Base-by-base conservation (phyloP, 108 stramenopile genomes). In the Fistulifera pelliculosa region DNA sequence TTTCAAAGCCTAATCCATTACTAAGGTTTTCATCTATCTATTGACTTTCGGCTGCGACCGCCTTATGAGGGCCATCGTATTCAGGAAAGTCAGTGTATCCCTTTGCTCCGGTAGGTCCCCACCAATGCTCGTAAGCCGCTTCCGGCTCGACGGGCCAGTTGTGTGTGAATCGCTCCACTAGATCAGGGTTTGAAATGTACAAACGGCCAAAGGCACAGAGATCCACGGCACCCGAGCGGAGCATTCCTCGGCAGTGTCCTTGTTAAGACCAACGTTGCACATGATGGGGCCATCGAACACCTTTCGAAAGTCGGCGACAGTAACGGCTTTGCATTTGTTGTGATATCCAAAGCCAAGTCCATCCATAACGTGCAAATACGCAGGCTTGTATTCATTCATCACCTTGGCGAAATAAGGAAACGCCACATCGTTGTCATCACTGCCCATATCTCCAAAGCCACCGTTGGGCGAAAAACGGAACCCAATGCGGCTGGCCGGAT, bases 181-280 rank as follows among this genome's bases (percentile, higher is more conserved):
- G 64, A 60, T 93, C 91, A 16, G 91, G 91, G 51, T 89, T 93
- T 43, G 69, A 52, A 42, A 93, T 79, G 71, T 71, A 89, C 25
- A 68, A 53, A 11, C 91, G 74, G 17, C 85, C 91, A 61, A 83
- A 89, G 41, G 69, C 56, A 4, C 68, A 64, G 41, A 80, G 38
- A 47, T 89, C 87, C 22, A 54, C 70, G 38, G 70, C 66, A 24
- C 83, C 83, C 26, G 62, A 60, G n/a, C 70, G 64, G 15, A 77
- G 27, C 58, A 75, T 71, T 15, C 80, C 47, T 81, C 76, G 41
- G 73, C 82, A 1, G 61, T 56, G 21, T 81, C 81, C 40, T 73
- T 67, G 47, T 78, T 71, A 35, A 76, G 62, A 8, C 79, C 76
- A 42, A 79, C 74, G 62, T 85, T 84, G 71, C 63, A 40, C 25